Percentiles rank a stretch among this genome's conserved stretches.
These are phyloP conservation scores for Medicago truncatula DNA, from an alignment of 306 rosid genomes.

Conservation along the genomic window DNA sequence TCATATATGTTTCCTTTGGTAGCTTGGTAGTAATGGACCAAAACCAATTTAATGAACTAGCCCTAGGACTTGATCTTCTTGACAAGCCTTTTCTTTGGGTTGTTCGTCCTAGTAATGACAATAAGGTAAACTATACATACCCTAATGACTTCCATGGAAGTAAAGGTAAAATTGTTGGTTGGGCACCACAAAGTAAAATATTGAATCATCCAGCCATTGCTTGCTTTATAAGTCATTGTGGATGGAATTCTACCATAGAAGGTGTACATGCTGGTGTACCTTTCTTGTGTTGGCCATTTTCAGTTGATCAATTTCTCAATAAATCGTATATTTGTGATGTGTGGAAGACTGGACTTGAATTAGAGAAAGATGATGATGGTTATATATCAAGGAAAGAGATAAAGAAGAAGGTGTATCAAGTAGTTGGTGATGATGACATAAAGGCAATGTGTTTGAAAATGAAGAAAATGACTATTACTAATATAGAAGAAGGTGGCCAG, in stretches of 20 bases:
- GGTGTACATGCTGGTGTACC: conserved; percentile 49
- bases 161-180: conserved; percentile 43
- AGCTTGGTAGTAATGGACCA: conserved; percentile 29
- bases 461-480: conserved; percentile 8
- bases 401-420: conserved; percentile 35
- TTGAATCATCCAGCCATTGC: conserved; percentile 45
- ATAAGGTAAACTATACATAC: conserved; percentile 21
- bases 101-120: conserved; percentile 20
- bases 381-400: conserved; percentile 31
- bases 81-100: conserved; percentile 46
- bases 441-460: conserved; percentile 30
- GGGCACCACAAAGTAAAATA: conserved; percentile 53
- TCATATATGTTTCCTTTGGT: conserved; percentile 47
- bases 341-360: conserved; percentile 43
- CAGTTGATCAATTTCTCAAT: conserved; percentile 15
- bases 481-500: conserved; percentile 24
- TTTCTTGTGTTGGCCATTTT: conserved; percentile 48
- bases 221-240: conserved; percentile 61
- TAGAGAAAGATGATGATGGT: conserved; percentile 37
- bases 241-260: conserved; percentile 59
- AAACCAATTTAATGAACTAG: conserved; percentile 45
- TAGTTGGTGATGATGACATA: conserved; percentile 15
- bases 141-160: conserved; percentile 42
- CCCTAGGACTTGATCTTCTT: conserved; percentile 43
- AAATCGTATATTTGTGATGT: conserved; percentile 41